Percentiles rank a stretch among this genome's conserved stretches.
phyloP scores from a whole-genome alignment of 805 yeast species.

The Candida dajiaensis region DNA sequence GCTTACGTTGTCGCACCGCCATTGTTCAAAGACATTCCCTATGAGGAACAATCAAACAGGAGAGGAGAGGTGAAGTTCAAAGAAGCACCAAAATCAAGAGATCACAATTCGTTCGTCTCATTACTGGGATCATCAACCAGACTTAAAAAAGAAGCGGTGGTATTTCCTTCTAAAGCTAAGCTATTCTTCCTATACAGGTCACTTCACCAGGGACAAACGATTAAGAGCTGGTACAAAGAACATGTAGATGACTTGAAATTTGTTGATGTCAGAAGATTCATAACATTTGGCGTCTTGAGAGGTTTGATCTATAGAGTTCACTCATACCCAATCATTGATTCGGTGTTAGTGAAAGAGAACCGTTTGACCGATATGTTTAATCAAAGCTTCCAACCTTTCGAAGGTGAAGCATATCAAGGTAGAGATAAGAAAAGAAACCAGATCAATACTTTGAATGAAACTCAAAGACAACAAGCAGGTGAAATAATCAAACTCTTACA shows the following conservation, averaged over 20 bases:
- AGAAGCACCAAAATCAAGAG: neutral
- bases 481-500: constrained; percentile 34
- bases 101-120: constrained; percentile 10
- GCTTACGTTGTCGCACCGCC: constrained; percentile 58
- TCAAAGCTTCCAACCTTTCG: neutral
- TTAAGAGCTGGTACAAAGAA: constrained; percentile 77
- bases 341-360: constrained; percentile 13
- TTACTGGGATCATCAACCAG: constrained; percentile 5
- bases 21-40: constrained; percentile 30
- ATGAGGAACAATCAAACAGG: constrained; percentile 14
- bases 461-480: constrained; percentile 11
- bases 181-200: constrained; percentile 72
- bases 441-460: constrained; percentile 9
- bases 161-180: constrained; percentile 56
- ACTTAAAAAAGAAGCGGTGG: constrained; percentile 10
- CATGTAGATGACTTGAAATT: constrained; percentile 50
- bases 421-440: constrained; percentile 2
- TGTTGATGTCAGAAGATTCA: constrained; percentile 78
- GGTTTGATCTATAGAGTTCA: constrained; percentile 79
- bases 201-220: constrained; percentile 68
- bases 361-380: constrained; percentile 8
- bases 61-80: constrained; percentile 1
- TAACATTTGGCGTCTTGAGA: constrained; percentile 80
- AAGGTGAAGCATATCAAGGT: neutral
- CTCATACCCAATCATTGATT: constrained; percentile 50